phyloP scores from a whole-genome alignment of 176 grass and related monocot genomes.

The Triticum turgidum region DNA sequence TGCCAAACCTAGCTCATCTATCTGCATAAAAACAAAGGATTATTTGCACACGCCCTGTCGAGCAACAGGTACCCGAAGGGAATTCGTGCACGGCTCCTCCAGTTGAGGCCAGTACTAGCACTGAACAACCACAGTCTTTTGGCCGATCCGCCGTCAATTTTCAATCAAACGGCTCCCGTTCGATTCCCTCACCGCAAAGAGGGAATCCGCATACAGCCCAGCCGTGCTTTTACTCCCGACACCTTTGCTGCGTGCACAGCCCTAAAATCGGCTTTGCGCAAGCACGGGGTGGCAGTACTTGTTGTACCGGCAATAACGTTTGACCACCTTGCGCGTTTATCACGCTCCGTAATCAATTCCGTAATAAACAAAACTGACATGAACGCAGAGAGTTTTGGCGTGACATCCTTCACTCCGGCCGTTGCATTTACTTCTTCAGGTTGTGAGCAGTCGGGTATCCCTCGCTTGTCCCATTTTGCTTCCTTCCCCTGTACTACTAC shows the following conservation, averaged over 20 bases:
- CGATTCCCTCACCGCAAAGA: not conserved
- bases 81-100: too few species aligned
- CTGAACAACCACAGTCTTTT: too few species aligned
- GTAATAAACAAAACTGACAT: not conserved
- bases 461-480: not conserved
- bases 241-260: not conserved
- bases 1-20: too few species aligned
- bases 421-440: conserved; percentile 2
- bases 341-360: not conserved
- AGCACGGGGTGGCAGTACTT: not conserved
- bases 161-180: too few species aligned
- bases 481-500: not conserved
- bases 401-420: not conserved
- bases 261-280: not conserved
- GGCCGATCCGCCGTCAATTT: too few species aligned
- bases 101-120: too few species aligned
- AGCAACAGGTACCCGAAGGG: too few species aligned
- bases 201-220: not conserved
- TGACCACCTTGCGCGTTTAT: not conserved
- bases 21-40: too few species aligned
- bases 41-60: too few species aligned
- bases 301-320: too few species aligned
- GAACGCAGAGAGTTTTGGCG: not conserved
- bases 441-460: not conserved
- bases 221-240: not conserved